phyloP scores from a whole-genome alignment of 2,329 filamentous ascomycete species.

The Botryotinia narcissicola region DNA sequence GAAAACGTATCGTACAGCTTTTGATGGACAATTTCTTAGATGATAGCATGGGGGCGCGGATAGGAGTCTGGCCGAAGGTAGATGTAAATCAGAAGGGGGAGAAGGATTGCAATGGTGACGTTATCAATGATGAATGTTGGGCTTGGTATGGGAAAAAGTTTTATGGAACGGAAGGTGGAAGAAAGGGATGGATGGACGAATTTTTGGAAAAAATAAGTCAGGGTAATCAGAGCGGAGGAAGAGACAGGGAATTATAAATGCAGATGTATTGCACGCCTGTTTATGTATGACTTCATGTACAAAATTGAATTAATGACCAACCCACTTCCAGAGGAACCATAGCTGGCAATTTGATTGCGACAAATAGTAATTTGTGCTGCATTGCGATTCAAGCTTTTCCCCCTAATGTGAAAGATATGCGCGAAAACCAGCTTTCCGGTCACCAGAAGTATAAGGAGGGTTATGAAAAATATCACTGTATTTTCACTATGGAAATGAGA shows the following conservation, averaged over 20 bases:
- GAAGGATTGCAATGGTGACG: constrained; percentile 38
- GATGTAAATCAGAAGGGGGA: constrained; percentile 31
- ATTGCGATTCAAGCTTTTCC: neutral
- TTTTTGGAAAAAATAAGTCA: constrained; percentile 30
- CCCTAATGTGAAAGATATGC: neutral
- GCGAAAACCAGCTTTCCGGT: too few relatives aligned
- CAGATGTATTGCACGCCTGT: neutral
- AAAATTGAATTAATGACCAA: neutral
- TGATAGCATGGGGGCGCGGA: constrained; percentile 57
- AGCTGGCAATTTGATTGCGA: neutral
- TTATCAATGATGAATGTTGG: constrained; percentile 55
- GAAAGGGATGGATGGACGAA: constrained; percentile 31
- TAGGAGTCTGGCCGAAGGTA: constrained; percentile 54
- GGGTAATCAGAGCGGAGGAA: constrained; percentile 22
- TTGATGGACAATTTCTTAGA: constrained; percentile 67
- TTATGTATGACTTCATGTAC: neutral
- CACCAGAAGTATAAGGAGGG: neutral
- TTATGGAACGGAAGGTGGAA: constrained; percentile 23
- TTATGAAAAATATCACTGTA: neutral
- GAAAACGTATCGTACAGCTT: constrained; percentile 56
- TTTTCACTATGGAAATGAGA: neutral
- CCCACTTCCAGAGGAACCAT: neutral
- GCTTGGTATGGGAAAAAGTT: constrained; percentile 48
- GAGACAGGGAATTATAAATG: constrained; percentile 28
- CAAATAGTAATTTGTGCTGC: neutral